Base-by-base conservation (phyloP, 139 green algal genomes). In the Chlorella sp. region DNA sequence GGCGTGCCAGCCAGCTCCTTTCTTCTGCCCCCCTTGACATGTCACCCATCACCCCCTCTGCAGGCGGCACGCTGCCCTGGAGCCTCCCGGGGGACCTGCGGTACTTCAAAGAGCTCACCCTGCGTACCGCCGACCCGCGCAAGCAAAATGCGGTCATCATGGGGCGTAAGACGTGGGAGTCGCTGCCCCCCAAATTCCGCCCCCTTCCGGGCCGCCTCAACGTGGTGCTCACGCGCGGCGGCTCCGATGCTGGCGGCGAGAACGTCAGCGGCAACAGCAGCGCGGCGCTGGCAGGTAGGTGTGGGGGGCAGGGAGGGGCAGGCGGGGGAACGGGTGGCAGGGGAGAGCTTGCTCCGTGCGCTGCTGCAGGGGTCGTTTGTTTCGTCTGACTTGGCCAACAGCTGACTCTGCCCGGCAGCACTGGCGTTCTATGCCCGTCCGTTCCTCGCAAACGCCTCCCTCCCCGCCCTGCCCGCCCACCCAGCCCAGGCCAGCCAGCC, bases 81-180 rank as follows among this genome's bases (percentile, higher is more conserved):
- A 92, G 90, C 30, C 78, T 98, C 57, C 95, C 96, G 21, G 94
- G 95, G 26, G 98, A 99, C 92, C 98, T 99, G 96, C 90, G 90
- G 1, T 98, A 98, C 88, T 99, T 99, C 91, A 97, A 96, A 76
- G 92, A 97, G 87, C 90, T 99, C 18, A 99, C 97, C 1, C 86
- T 39, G 30, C 89, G 86, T 3, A 97, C 96, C 1, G 61, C 83
- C 3, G 91, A 96, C 61, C 40, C 90, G 28, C 28, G 12, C 5
- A 96, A 96, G 86, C 84, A 94, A 71, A 99, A 99, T 88, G 98
- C 96, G 0, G 97, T 99, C 19, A 96, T 99, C 86, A 99, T 99
- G 98, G 98, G 98, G n/a, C 94, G 98, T 21, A 97, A 96, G 83
- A 99, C 98, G 0, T 99, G 97, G 97, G 97, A 99, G 39, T 98